These are phyloP conservation scores for Annona squamosa DNA, from an alignment of 164 flowering plant genomes.

Conservation along the genomic window DNA sequence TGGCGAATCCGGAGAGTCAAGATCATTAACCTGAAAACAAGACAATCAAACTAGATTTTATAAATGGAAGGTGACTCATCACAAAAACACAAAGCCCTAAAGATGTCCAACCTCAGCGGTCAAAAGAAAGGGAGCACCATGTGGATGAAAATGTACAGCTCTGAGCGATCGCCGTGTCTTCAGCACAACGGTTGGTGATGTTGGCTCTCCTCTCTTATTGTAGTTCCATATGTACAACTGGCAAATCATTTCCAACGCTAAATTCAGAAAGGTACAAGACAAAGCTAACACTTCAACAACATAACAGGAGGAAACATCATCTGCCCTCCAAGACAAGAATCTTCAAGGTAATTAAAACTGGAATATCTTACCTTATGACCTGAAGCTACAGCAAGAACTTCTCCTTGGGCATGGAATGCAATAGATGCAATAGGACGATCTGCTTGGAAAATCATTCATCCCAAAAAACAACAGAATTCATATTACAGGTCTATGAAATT, in stretches of 20 bases:
- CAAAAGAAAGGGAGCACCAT: constrained; percentile 79
- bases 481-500: background rate
- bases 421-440: constrained; percentile 97
- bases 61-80: background rate
- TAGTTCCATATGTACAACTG: constrained; percentile 92
- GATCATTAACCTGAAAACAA: constrained; percentile 73
- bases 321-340: background rate
- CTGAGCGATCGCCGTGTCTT: constrained; percentile 91
- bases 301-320: background rate
- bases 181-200: constrained; percentile 61
- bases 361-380: constrained; percentile 77
- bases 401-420: constrained; percentile 95
- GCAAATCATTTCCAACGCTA: constrained; percentile 11
- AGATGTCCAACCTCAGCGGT: constrained; percentile 71
- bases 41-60: constrained; percentile 14
- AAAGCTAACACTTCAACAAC: background rate
- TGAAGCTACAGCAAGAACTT: constrained; percentile 88
- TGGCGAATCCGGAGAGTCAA: constrained; percentile 76
- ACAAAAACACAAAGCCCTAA: background rate
- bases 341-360: background rate
- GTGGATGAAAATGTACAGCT: constrained; percentile 97
- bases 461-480: background rate
- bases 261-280: background rate
- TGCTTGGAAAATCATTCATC: constrained; percentile 18
- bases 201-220: constrained; percentile 47